Evolutionary conservation across 2,329 filamentous ascomycete genomes (phyloP).

Genomic region (Fusarium incarnatum): DNA sequence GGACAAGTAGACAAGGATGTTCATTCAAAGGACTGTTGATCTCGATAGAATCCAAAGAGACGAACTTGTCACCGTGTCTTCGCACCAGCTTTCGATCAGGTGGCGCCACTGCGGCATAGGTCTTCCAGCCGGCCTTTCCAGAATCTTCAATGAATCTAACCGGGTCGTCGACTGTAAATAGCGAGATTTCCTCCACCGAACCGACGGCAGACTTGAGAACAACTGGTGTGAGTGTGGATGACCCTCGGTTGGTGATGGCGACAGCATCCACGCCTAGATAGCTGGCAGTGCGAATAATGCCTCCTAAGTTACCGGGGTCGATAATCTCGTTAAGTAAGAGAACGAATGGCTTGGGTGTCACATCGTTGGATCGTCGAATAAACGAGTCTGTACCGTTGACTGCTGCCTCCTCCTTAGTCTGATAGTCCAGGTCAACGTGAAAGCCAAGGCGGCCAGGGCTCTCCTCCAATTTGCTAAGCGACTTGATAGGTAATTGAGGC

Average conservation of each 20-base stretch:
- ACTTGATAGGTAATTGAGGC: conserved; percentile 74
- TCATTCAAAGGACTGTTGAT: conserved; percentile 63
- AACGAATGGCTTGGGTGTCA: conserved; percentile 72
- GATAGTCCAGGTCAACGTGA: conserved; percentile 69
- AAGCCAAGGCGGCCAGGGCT: conserved; percentile 64
- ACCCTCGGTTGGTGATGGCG: conserved; percentile 77
- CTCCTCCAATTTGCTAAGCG: conserved; percentile 64
- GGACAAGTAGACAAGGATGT: conserved; percentile 80
- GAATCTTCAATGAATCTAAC: conserved; percentile 77
- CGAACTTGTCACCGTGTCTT: conserved; percentile 56
- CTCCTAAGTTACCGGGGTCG: conserved; percentile 91
- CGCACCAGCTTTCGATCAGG: conserved; percentile 51
- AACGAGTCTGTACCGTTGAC: conserved; percentile 77
- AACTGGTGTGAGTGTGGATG: conserved; percentile 79
- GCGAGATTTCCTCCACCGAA: conserved; percentile 81
- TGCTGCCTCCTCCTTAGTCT: conserved; percentile 77
- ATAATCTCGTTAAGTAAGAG: conserved; percentile 80
- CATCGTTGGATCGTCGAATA: conserved; percentile 47
- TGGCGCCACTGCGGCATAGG: conserved; percentile 79
- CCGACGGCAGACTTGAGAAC: conserved; percentile 90
- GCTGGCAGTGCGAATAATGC: conserved; percentile 86
- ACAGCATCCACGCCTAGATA: conserved; percentile 93
- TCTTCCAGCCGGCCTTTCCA: conserved; percentile 78
- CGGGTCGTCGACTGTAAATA: conserved; percentile 77
- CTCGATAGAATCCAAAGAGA: conserved; percentile 64